Conservation (phyloP, 352 stramenopile species). For the Achlya hypogyna region DNA sequence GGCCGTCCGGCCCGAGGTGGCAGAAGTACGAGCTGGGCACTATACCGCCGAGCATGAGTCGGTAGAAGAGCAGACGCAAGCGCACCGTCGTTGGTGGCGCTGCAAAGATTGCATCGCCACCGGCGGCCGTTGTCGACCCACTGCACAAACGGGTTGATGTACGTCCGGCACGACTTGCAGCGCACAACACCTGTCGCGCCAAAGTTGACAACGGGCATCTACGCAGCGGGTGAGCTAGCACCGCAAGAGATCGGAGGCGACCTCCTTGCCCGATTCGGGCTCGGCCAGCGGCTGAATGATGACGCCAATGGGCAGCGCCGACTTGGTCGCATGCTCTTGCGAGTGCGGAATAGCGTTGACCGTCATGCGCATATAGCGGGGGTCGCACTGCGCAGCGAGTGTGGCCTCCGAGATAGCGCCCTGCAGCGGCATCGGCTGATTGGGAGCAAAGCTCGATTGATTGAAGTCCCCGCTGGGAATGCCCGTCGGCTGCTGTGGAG, state of each 20-base stretch:
- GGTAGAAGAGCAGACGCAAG: neutral
- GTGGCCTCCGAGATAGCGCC: slow-evolving; percentile 49
- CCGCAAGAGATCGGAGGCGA: neutral
- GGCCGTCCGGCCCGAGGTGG: slow-evolving; percentile 92
- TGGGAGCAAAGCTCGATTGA: neutral
- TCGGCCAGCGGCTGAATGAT: slow-evolving; percentile 77
- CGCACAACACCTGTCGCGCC: slow-evolving; percentile 73
- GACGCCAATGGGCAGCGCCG: slow-evolving; percentile 76
- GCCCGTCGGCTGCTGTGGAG: neutral
- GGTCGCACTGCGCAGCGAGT: slow-evolving; percentile 60
- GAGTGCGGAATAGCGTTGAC: slow-evolving; percentile 72
- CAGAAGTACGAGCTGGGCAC: slow-evolving; percentile 96
- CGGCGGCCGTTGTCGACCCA: slow-evolving; percentile 83
- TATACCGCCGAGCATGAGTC: neutral
- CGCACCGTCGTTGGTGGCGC: slow-evolving; percentile 64
- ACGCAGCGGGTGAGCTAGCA: slow-evolving; percentile 14
- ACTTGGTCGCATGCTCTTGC: slow-evolving; percentile 74
- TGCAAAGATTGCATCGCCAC: slow-evolving; percentile 86
- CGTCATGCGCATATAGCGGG: slow-evolving; percentile 77
- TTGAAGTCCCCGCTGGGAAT: slow-evolving; percentile 19
- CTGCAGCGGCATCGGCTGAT: slow-evolving; percentile 25
- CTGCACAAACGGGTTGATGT: slow-evolving; percentile 85
- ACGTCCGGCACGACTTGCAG: slow-evolving; percentile 71
- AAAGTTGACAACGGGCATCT: slow-evolving; percentile 83
- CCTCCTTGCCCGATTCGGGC: slow-evolving; percentile 34